Conservation (phyloP, 805 yeast species). For the Candida insectorum region DNA sequence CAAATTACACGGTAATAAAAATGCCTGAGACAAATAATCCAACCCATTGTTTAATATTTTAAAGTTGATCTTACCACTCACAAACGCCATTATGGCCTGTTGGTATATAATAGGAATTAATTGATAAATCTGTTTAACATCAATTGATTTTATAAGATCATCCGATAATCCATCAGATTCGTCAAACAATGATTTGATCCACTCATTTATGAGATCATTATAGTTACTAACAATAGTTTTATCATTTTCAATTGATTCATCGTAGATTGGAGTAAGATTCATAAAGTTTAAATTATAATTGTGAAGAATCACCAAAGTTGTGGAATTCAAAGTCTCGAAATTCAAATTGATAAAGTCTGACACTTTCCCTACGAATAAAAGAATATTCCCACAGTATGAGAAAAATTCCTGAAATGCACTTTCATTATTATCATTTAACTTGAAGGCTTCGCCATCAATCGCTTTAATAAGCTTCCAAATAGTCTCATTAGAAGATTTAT, state of each 20-base stretch:
- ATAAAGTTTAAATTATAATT: slow-evolving; percentile 29
- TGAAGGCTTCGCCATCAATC: slow-evolving; percentile 42
- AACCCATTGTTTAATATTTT: slow-evolving; percentile 71
- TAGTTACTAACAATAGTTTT: slow-evolving; percentile 26
- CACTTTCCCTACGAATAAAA: slow-evolving; percentile 25
- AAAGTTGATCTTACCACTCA: slow-evolving; percentile 50
- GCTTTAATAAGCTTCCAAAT: slow-evolving; percentile 46
- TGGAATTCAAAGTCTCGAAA: slow-evolving; percentile 25
- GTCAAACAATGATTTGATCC: slow-evolving; percentile 81
- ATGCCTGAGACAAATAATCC: slow-evolving; percentile 83
- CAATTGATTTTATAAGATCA: slow-evolving; percentile 64
- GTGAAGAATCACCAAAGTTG: slow-evolving; percentile 29
- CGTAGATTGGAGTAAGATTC: slow-evolving; percentile 22
- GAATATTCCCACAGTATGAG: slow-evolving; percentile 62
- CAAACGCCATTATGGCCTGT: slow-evolving; percentile 64
- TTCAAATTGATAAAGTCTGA: slow-evolving; percentile 17
- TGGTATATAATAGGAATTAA: slow-evolving; percentile 72
- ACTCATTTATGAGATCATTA: slow-evolving; percentile 44
- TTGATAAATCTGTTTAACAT: slow-evolving; percentile 62
- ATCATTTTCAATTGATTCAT: slow-evolving; percentile 23
- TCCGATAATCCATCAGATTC: slow-evolving; percentile 77
- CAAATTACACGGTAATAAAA: slow-evolving; percentile 54
- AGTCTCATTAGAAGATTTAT: slow-evolving; percentile 38
- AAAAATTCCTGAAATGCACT: slow-evolving; percentile 63
- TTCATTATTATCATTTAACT: slow-evolving; percentile 48